Evolutionary conservation across 345 rosid species (phyloP).

Genomic region (Ceriops zippeliana): DNA sequence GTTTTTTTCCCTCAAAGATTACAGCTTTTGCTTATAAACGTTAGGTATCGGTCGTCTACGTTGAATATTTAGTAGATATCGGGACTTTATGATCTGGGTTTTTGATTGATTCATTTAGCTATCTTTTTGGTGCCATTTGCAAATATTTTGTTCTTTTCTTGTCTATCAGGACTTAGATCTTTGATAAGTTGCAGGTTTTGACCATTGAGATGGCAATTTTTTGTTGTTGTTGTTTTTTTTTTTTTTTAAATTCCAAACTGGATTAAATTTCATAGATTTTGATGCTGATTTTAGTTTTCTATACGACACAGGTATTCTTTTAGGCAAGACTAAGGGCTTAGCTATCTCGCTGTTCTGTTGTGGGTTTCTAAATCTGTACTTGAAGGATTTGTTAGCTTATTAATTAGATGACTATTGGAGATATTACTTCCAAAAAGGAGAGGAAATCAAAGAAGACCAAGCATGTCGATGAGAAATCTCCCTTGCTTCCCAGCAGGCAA

Average conservation of each 20-base stretch:
- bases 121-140: background rate
- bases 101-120: background rate
- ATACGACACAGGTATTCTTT: background rate
- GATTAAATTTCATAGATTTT: constrained; percentile 1
- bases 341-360: constrained; percentile 4
- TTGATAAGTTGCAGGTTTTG: constrained; percentile 4
- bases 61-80: background rate
- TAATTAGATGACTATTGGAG: constrained; percentile 51
- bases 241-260: background rate
- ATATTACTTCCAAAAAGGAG: constrained; percentile 41
- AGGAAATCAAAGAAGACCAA: constrained; percentile 41
- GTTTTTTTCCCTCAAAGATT: background rate
- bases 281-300: background rate
- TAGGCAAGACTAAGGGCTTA: background rate
- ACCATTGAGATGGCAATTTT: background rate
- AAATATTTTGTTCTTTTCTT: background rate
- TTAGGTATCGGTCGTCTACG: background rate
- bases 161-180: background rate
- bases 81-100: constrained; percentile 1
- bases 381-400: constrained; percentile 1
- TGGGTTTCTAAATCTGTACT: constrained; percentile 11
- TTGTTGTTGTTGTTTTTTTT: background rate
- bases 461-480: constrained; percentile 44
- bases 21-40: background rate
- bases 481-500: constrained; percentile 42